Evolutionary conservation across 345 rosid genomes (phyloP).

Genomic region (Luvunga scandens): DNA sequence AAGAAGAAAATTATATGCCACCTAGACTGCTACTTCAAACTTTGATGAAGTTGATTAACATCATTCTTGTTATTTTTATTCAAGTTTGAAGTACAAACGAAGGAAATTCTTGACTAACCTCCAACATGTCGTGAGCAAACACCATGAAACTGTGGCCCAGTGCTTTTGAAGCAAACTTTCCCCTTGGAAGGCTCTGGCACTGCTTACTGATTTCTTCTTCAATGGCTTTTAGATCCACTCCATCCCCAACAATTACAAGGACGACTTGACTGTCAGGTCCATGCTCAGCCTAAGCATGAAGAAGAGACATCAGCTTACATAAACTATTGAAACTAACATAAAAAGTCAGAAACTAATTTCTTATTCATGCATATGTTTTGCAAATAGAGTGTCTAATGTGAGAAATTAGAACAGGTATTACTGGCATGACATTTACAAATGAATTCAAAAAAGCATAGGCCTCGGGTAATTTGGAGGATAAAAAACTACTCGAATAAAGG

Average conservation of each 20-base stretch:
- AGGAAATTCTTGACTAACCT: conserved; percentile 45
- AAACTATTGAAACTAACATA: neutral
- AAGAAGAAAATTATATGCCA: neutral
- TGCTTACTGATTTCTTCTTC: conserved; percentile 81
- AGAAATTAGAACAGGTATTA: neutral
- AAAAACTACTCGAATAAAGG: no score
- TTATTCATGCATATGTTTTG: neutral
- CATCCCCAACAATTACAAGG: conserved; percentile 79
- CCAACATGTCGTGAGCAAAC: conserved; percentile 75
- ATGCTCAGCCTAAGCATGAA: conserved; percentile 75
- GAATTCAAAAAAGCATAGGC: no score
- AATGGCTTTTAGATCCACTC: conserved; percentile 62
- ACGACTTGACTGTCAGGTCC: conserved; percentile 99
- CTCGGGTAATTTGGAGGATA: no score
- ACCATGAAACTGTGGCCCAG: conserved; percentile 79
- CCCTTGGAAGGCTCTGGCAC: conserved; percentile 73
- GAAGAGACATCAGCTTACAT: neutral
- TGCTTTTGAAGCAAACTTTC: conserved; percentile 81
- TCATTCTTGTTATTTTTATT: no score
- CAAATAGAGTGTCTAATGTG: neutral
- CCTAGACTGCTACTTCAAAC: neutral
- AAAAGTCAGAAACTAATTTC: neutral
- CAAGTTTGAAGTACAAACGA: neutral
- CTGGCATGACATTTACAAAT: neutral
- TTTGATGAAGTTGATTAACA: no score